Evolutionary conservation across 2,329 filamentous ascomycete genomes (phyloP).

Genomic region (Neofusicoccum umdonicola): DNA sequence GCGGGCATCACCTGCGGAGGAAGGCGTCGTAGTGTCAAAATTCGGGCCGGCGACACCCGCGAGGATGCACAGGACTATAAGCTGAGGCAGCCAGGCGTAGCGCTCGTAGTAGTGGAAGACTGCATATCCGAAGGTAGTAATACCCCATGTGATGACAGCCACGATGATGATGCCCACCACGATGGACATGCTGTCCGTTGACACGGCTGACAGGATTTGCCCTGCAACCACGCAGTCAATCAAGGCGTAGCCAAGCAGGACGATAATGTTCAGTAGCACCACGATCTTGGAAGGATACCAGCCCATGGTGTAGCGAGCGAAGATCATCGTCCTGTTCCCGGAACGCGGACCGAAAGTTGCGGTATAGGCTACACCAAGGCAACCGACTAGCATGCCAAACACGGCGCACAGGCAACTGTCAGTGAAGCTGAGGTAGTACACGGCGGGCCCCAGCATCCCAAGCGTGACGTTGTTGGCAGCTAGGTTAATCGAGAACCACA

Average conservation of each 20-base stretch:
- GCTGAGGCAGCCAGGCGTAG: constrained; percentile 64
- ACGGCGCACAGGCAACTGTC: constrained; percentile 58
- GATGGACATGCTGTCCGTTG: constrained; percentile 57
- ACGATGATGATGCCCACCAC: constrained; percentile 67
- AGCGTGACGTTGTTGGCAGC: constrained; percentile 63
- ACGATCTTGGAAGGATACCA: constrained; percentile 65
- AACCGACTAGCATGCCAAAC: constrained; percentile 57
- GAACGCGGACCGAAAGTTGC: constrained; percentile 61
- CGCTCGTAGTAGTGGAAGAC: constrained; percentile 68
- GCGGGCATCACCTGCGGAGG: constrained; percentile 50
- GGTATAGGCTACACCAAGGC: constrained; percentile 57
- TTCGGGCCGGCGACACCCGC: constrained; percentile 60
- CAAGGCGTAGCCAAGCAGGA: constrained; percentile 61
- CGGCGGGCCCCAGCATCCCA: constrained; percentile 60
- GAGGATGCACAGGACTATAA: constrained; percentile 60
- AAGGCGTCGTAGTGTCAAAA: constrained; percentile 54
- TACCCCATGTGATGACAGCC: constrained; percentile 60
- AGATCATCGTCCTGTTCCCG: constrained; percentile 62
- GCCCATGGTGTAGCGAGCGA: constrained; percentile 62
- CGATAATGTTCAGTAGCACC: constrained; percentile 61
- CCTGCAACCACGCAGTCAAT: constrained; percentile 66
- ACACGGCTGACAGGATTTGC: constrained; percentile 66
- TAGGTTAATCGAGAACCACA: constrained; percentile 64
- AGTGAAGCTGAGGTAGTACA: constrained; percentile 58
- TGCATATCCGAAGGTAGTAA: constrained; percentile 67